Conservation (phyloP, 495 filamentous ascomycete species). For the Penicillium egyptiacum region DNA sequence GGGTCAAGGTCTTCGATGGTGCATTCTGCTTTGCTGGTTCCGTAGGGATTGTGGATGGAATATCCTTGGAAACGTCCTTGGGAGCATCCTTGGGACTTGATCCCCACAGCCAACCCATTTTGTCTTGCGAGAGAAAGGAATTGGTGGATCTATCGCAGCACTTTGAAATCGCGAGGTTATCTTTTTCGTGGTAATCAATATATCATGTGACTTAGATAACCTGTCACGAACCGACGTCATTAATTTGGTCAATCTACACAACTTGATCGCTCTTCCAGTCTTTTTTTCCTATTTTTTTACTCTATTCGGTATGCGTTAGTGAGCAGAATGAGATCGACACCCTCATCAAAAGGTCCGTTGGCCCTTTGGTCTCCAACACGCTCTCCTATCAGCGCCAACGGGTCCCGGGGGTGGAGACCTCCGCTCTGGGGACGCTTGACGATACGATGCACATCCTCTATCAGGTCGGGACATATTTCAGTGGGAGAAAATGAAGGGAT, state of each 20-base stretch:
- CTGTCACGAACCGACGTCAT: constrained; percentile 15
- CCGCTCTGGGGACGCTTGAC: constrained; percentile 14
- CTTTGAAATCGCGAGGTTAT: constrained; percentile 4
- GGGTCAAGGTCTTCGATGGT: constrained; percentile 44
- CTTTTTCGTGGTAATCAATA: constrained; percentile 11
- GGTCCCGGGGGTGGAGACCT: constrained; percentile 22
- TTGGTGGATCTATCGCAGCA: not conserved
- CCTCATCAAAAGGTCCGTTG: constrained; percentile 7
- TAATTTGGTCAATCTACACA: constrained; percentile 12
- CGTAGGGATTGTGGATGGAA: constrained; percentile 18
- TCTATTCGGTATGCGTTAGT: constrained; percentile 6
- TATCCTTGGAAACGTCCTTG: constrained; percentile 23
- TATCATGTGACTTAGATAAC: constrained; percentile 7
- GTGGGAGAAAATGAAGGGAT: constrained; percentile 70
- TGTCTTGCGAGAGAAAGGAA: constrained; percentile 1
- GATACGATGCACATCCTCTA: constrained; percentile 24
- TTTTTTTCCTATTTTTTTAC: not conserved
- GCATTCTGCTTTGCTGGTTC: constrained; percentile 18
- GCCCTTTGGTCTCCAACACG: constrained; percentile 7
- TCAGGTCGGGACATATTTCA: constrained; percentile 69
- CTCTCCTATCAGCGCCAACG: constrained; percentile 8
- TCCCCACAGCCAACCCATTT: constrained; percentile 55
- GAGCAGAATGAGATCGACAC: constrained; percentile 17
- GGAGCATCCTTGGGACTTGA: constrained; percentile 33
- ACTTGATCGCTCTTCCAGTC: constrained; percentile 6